Conservation (phyloP, 768 basidiomycete genomes). For the Lactarius indigo region DNA sequence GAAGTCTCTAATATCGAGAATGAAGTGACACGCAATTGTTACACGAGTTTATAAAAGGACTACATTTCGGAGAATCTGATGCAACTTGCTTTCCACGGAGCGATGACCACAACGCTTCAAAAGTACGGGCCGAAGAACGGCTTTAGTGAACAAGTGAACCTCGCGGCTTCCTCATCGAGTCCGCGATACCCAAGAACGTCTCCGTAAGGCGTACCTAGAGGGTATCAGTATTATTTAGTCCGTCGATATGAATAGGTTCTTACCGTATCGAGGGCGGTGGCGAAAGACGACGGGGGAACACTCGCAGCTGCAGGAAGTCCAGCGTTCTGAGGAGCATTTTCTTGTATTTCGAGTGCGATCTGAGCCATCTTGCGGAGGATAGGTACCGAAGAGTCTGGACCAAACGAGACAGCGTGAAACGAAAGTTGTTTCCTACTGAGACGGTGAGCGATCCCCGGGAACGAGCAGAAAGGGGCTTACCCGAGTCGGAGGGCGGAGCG, state of each 20-base stretch:
- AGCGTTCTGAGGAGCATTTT: constrained; percentile 39
- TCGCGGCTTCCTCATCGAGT: constrained; percentile 53
- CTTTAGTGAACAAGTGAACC: constrained; percentile 42
- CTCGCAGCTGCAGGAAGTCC: not conserved
- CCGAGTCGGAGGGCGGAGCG: constrained; percentile 42
- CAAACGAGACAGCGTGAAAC: constrained; percentile 58
- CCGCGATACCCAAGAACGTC: constrained; percentile 56
- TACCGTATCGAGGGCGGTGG: constrained; percentile 35
- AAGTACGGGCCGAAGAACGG: not conserved
- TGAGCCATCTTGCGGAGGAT: constrained; percentile 49
- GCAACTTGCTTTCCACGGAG: not conserved
- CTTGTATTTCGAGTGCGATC: constrained; percentile 48
- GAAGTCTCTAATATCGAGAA: not conserved
- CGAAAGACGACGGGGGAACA: constrained; percentile 35
- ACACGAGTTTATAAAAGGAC: not conserved
- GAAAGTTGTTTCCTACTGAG: constrained; percentile 48
- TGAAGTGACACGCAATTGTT: not conserved
- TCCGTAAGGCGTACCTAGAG: constrained; percentile 49
- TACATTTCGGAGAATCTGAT: not conserved
- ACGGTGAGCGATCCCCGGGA: not conserved
- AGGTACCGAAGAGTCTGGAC: constrained; percentile 31
- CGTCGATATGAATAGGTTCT: not conserved
- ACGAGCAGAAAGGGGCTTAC: constrained; percentile 28
- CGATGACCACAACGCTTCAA: not conserved
- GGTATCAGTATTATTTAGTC: not conserved